Percentiles rank a stretch among this genome's conserved stretches.
Conservation (phyloP, 192 early-diverging fungal genomes). For the Umbelopsis vinacea region DNA sequence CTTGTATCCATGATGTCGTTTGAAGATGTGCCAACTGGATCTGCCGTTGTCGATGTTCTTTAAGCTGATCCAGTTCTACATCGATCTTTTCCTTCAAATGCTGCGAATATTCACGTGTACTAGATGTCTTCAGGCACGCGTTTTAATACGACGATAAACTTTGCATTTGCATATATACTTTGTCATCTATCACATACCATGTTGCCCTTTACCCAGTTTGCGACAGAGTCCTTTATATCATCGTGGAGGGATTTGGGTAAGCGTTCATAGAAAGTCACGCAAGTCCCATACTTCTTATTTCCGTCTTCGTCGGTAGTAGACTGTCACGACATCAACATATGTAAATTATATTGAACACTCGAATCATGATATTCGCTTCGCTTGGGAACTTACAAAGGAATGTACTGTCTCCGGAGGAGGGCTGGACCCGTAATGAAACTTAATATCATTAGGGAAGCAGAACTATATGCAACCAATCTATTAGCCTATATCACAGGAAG, state of each 20-base stretch:
- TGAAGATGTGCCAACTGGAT: neutral
- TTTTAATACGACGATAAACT: neutral
- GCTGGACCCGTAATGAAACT: conserved; percentile 22
- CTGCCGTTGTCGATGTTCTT: conserved; percentile 2
- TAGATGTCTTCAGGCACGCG: conserved; percentile 20
- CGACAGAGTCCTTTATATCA: conserved; percentile 23
- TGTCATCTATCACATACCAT: conserved; percentile 21
- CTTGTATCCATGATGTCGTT: conserved; percentile 27
- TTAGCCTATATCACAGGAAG: neutral
- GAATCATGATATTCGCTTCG: neutral
- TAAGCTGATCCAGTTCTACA: conserved; percentile 22
- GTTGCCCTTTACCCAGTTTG: conserved; percentile 27
- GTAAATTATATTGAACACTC: neutral
- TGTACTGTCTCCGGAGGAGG: conserved; percentile 35
- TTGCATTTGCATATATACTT: neutral
- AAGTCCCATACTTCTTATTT: conserved; percentile 32
- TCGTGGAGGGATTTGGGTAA: conserved; percentile 20
- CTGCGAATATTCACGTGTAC: conserved; percentile 40
- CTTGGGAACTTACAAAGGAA: conserved; percentile 39
- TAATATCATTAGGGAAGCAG: conserved; percentile 44
- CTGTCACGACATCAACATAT: conserved; percentile 14
- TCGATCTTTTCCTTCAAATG: conserved; percentile 38
- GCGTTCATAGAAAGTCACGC: conserved; percentile 35
- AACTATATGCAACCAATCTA: conserved; percentile 32
- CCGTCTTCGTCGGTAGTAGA: conserved; percentile 42